These are phyloP conservation scores for Sclerotinia nivalis DNA, from an alignment of 2,329 filamentous ascomycete genomes.

Conservation along the genomic window DNA sequence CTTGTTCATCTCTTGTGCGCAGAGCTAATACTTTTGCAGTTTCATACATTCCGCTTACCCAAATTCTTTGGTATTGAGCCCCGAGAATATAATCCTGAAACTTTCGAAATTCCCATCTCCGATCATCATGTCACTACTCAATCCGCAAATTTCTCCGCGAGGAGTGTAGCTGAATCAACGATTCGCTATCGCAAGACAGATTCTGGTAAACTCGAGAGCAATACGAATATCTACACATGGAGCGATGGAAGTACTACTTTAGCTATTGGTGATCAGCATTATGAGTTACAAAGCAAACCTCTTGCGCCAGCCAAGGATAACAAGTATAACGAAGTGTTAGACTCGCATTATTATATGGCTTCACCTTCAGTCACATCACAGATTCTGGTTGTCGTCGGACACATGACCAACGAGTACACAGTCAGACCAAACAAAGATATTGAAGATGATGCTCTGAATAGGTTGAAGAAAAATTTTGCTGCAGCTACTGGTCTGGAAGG, in stretches of 20 bases:
- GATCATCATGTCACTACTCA: slow-evolving; percentile 53
- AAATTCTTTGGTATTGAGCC: slow-evolving; percentile 71
- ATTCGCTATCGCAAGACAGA: slow-evolving; percentile 70
- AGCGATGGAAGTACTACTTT: slow-evolving; percentile 77
- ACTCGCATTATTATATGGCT: slow-evolving; percentile 75
- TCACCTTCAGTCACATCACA: slow-evolving; percentile 69
- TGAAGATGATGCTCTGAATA: slow-evolving; percentile 70
- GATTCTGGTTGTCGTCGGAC: slow-evolving; percentile 70
- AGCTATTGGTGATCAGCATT: slow-evolving; percentile 73
- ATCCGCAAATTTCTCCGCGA: slow-evolving; percentile 54
- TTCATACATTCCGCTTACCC: slow-evolving; percentile 70
- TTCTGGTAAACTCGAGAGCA: slow-evolving; percentile 67
- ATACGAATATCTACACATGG: slow-evolving; percentile 74
- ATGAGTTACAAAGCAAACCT: slow-evolving; percentile 69
- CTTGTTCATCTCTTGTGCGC: slow-evolving; percentile 2
- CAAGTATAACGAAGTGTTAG: slow-evolving; percentile 66
- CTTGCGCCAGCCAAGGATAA: slow-evolving; percentile 58
- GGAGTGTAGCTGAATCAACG: slow-evolving; percentile 61
- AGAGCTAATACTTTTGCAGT: slow-evolving; percentile 46
- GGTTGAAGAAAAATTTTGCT: slow-evolving; percentile 67
- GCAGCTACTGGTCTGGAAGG: slow-evolving; percentile 56
- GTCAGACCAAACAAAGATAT: slow-evolving; percentile 67
- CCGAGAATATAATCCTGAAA: slow-evolving; percentile 63
- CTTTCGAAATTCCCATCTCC: slow-evolving; percentile 63
- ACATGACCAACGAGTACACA: slow-evolving; percentile 71